Evolutionary conservation across 768 basidiomycete genomes (phyloP), one percentile per base, ranked within the genome.

Genomic region (Leccinum fibrillosum): DNA sequence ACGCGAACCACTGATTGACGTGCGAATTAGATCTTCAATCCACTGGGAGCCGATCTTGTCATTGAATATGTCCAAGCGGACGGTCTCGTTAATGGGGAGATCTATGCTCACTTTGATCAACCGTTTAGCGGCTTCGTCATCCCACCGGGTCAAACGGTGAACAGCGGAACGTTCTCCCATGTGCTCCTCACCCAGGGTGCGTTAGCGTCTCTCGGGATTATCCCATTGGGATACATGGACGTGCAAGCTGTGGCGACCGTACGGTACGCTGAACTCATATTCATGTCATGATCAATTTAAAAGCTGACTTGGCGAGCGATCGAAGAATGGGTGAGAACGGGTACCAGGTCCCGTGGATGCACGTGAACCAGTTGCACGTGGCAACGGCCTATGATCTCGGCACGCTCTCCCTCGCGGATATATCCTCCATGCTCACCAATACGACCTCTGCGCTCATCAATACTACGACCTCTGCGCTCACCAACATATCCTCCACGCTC

Each of bases 271-370:
- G 30, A 15, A 34, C 11, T 42, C 45, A 48, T 48, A n/a, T 25
- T 45, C 17, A n/a, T 54, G n/a, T 25, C 21, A 28, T 49, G 32
- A 28, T 15, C 42, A 0, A 32, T 12, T 12, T 12, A 13, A 8
- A 39, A 26, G 11, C 19, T 39, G 5, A 35, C 47, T 45, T 30
- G 32, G 15, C 35, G 15, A 51, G 58, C 17, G 25, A 12, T n/a
- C 3, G 32, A 45, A 77, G 73, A 47, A 73, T 84, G 11, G 85
- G 80, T 4, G 63, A 72, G 13, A 78, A 79, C 19, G 85, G 86
- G 17, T 89, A 89, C 63, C 74, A 76, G 57, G 68, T 88, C 45
- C 87, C 88, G 11, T 89, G 85, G 86, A 69, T 89, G 59, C 78
- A 86, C 53, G 74, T 88, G 52, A 69, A 74, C 34, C 85, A 88